These are phyloP conservation scores for Elsinoe perseae DNA, from an alignment of 2,329 filamentous ascomycete genomes.

Conservation along the genomic window DNA sequence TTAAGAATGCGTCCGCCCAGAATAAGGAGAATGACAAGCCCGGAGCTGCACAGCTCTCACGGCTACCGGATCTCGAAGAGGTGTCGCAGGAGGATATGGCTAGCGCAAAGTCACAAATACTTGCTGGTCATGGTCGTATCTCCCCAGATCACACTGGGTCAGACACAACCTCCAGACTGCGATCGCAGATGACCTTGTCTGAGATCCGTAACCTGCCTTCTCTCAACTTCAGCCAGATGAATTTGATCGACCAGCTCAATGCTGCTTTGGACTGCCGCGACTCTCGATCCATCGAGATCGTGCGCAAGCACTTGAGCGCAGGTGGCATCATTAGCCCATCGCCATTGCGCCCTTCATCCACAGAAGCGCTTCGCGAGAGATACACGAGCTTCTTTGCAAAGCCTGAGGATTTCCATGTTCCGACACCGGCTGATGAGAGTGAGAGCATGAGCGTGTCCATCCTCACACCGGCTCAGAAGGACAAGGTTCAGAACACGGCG, in stretches of 20 bases:
- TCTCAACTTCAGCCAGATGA: constrained; percentile 41
- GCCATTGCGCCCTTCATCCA: constrained; percentile 32
- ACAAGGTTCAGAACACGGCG: not conserved
- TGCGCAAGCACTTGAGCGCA: constrained; percentile 25
- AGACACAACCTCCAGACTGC: constrained; percentile 18
- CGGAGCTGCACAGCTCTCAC: constrained; percentile 21
- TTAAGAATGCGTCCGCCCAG: not conserved
- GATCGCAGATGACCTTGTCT: constrained; percentile 23
- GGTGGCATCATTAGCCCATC: constrained; percentile 28
- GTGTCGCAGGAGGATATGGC: constrained; percentile 43
- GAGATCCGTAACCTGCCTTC: constrained; percentile 39
- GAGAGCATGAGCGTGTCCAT: constrained; percentile 10
- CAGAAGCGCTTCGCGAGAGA: constrained; percentile 35
- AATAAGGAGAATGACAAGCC: constrained; percentile 11
- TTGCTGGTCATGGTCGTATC: not conserved
- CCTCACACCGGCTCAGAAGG: constrained; percentile 16
- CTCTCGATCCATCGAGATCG: constrained; percentile 33
- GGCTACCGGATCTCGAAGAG: constrained; percentile 41
- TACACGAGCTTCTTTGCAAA: constrained; percentile 40
- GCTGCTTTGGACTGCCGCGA: constrained; percentile 36
- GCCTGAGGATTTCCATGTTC: constrained; percentile 32
- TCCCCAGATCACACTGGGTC: constrained; percentile 16
- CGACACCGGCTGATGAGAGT: not conserved
- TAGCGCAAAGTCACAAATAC: constrained; percentile 22
- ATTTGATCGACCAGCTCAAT: constrained; percentile 40